Evolutionary conservation across 176 grass and related monocot genomes (phyloP).

Genomic region (Microstegium vimineum): DNA sequence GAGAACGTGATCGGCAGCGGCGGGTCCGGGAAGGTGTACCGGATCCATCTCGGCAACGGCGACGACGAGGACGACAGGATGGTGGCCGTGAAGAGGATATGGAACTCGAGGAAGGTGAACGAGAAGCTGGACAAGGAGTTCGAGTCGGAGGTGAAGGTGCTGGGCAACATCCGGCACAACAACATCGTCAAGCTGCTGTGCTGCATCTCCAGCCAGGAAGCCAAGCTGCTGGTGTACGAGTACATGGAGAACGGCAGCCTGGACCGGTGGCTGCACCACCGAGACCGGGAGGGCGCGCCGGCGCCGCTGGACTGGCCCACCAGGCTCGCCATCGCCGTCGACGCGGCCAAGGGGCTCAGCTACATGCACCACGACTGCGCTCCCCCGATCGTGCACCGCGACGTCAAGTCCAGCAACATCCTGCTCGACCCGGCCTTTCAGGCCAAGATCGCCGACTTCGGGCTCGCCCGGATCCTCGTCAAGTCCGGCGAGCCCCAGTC

Average conservation of each 20-base stretch:
- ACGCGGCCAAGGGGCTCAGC: slow-evolving; percentile 59
- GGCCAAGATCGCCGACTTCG: slow-evolving; percentile 77
- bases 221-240: slow-evolving; percentile 73
- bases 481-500: slow-evolving; percentile 56
- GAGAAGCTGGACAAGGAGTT: slow-evolving; percentile 63
- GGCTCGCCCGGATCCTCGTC: slow-evolving; percentile 58
- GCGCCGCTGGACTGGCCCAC: slow-evolving; percentile 63
- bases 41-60: slow-evolving; percentile 25
- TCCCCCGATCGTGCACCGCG: slow-evolving; percentile 60
- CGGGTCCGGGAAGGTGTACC: slow-evolving; percentile 70
- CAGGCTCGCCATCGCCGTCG: slow-evolving; percentile 53
- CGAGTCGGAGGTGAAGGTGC: slow-evolving; percentile 65
- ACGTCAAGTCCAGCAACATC: slow-evolving; percentile 94
- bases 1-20: slow-evolving; percentile 71
- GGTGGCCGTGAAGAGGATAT: slow-evolving; percentile 77
- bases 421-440: slow-evolving; percentile 60
- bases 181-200: slow-evolving; percentile 90
- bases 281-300: slow-evolving; percentile 17
- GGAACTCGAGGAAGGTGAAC: slow-evolving; percentile 33
- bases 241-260: slow-evolving; percentile 89
- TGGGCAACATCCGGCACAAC: slow-evolving; percentile 67
- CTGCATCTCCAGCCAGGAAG: slow-evolving; percentile 55
- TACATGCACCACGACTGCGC: slow-evolving; percentile 83
- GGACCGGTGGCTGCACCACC: slow-evolving; percentile 65
- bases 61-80: neutral